A percentile compares a stretch with the other conserved stretches of the same genome.
phyloP scores from a whole-genome alignment of 345 rosid genomes.

The Gossypium herbaceum region DNA sequence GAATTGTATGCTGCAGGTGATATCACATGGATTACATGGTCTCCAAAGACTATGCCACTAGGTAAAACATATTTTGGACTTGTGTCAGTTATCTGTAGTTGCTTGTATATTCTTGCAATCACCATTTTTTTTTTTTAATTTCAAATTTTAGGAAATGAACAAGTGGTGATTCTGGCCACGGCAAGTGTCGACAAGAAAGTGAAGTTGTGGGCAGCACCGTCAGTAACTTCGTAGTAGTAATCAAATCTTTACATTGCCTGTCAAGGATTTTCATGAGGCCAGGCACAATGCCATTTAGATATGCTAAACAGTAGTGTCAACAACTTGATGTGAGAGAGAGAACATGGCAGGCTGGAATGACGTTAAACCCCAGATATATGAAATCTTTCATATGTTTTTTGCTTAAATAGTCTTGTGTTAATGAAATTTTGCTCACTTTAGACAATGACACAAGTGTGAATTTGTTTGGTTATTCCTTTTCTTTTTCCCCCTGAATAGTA shows the following conservation, averaged over 20 bases:
- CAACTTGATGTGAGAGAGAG: neutral
- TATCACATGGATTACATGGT: slow-evolving; percentile 76
- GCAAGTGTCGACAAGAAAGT: slow-evolving; percentile 85
- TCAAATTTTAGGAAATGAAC: slow-evolving; percentile 52
- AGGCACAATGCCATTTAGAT: neutral
- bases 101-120: slow-evolving; percentile 10
- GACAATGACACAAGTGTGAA: neutral
- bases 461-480: neutral
- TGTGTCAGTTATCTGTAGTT: neutral
- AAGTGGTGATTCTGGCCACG: slow-evolving; percentile 56
- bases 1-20: slow-evolving; percentile 49
- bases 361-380: neutral
- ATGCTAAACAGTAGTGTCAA: neutral
- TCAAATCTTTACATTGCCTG: neutral
- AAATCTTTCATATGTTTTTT: neutral
- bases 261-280: neutral
- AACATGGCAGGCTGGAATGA: neutral
- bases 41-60: slow-evolving; percentile 52
- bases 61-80: slow-evolving; percentile 38
- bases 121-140: slow-evolving; percentile 17
- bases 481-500: no score
- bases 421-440: slow-evolving; percentile 1
- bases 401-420: neutral
- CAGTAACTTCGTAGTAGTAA: slow-evolving; percentile 8
- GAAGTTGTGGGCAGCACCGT: slow-evolving; percentile 82